Percentiles rank a stretch among this genome's conserved stretches.
These are phyloP conservation scores for Pyronema domesticum DNA, from an alignment of 495 filamentous ascomycete species.

Conservation along the genomic window DNA sequence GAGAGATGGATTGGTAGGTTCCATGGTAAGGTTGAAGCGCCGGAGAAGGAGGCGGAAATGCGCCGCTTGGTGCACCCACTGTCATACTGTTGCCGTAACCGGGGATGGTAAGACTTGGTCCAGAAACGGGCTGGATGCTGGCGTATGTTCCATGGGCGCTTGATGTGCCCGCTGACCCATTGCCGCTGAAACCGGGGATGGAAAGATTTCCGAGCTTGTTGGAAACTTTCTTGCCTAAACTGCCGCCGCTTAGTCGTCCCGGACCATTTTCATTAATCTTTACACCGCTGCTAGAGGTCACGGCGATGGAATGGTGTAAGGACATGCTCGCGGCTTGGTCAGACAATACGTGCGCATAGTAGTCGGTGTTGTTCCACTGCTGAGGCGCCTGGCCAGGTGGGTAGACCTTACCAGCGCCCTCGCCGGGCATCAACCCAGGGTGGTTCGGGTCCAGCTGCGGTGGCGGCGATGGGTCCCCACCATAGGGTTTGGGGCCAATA, in stretches of 20 bases:
- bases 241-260: no score
- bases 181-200: not conserved
- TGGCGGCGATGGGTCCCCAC: not conserved
- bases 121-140: not conserved
- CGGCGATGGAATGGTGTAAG: not conserved
- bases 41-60: slow-evolving; percentile 44
- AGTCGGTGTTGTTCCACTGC: slow-evolving; percentile 20
- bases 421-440: slow-evolving; percentile 10
- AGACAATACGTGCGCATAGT: slow-evolving; percentile 13
- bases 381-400: slow-evolving; percentile 17
- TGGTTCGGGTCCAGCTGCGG: slow-evolving; percentile 3
- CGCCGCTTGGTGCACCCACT: not conserved
- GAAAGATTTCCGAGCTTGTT: no score
- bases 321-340: not conserved
- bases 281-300: not conserved
- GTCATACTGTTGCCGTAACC: not conserved
- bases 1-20: slow-evolving; percentile 87
- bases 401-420: slow-evolving; percentile 14
- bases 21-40: slow-evolving; percentile 84
- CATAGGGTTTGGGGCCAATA: not conserved
- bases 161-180: not conserved
- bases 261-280: no score
- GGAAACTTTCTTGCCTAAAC: no score
- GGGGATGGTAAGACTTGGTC: no score
- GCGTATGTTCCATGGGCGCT: not conserved